These are phyloP conservation scores for Ustilago sp. DNA, from an alignment of 1,284 basidiomycete species.

Conservation along the genomic window DNA sequence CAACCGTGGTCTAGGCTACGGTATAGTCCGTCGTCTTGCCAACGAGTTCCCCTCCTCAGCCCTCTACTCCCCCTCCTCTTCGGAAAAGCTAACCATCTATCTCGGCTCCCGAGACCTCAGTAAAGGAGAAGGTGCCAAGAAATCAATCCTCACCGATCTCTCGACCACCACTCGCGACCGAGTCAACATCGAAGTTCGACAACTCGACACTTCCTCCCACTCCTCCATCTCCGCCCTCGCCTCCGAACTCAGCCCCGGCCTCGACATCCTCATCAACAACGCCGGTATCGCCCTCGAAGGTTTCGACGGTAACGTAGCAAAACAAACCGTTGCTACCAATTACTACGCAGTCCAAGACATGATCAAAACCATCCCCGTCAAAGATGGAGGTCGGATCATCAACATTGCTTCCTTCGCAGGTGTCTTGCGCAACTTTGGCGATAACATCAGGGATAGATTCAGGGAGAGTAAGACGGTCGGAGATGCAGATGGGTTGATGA, in stretches of 20 bases:
- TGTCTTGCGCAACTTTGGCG: slow-evolving; percentile 50
- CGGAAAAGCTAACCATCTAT: slow-evolving; percentile 61
- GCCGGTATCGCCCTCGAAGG: slow-evolving; percentile 65
- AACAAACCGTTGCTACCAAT: slow-evolving; percentile 63
- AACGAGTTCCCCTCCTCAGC: slow-evolving; percentile 52
- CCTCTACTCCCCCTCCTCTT: slow-evolving; percentile 26
- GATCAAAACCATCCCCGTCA: slow-evolving; percentile 51
- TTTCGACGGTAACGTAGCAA: slow-evolving; percentile 59
- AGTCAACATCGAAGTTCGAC: slow-evolving; percentile 45
- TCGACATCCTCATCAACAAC: slow-evolving; percentile 65
- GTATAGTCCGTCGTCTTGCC: slow-evolving; percentile 59
- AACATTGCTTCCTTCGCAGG: slow-evolving; percentile 61
- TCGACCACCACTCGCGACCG: slow-evolving; percentile 25
- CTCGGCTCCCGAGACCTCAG: slow-evolving; percentile 55
- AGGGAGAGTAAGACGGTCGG: slow-evolving; percentile 30
- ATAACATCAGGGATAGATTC: slow-evolving; percentile 50
- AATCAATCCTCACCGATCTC: slow-evolving; percentile 50
- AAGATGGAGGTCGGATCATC: slow-evolving; percentile 54
- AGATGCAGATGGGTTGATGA: slow-evolving; percentile 52
- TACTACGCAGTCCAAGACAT: slow-evolving; percentile 59
- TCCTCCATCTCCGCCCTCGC: slow-evolving; percentile 43
- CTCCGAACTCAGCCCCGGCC: slow-evolving; percentile 35
- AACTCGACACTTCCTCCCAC: slow-evolving; percentile 42
- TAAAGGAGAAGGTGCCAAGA: slow-evolving; percentile 59
- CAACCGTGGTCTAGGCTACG: slow-evolving; percentile 51